These are phyloP conservation scores for Ophiostoma sp. DNA, from an alignment of 2,329 filamentous ascomycete species.

Conservation along the genomic window DNA sequence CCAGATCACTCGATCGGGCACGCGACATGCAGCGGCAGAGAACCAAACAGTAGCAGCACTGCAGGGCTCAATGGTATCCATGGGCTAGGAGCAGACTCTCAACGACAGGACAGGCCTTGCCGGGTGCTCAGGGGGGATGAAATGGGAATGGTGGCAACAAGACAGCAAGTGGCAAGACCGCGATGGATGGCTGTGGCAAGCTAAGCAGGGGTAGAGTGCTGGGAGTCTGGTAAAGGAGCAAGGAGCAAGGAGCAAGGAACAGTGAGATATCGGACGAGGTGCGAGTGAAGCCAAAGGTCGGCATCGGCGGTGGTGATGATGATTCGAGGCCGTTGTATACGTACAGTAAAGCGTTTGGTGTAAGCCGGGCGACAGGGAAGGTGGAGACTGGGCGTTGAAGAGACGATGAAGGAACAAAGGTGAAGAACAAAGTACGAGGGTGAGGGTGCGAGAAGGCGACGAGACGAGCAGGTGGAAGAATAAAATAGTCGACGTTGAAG, in stretches of 20 bases:
- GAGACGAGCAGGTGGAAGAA: not conserved
- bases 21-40: not conserved
- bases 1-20: slow-evolving; percentile 7
- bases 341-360: not conserved
- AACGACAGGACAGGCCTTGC: not conserved
- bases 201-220: slow-evolving; percentile 2
- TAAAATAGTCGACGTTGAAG: slow-evolving; percentile 6
- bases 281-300: not conserved
- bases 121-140: not conserved
- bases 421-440: not conserved
- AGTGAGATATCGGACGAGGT: not conserved
- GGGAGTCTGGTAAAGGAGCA: not conserved
- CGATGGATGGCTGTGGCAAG: not conserved
- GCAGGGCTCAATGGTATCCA: not conserved
- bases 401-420: not conserved
- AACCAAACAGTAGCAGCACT: not conserved
- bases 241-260: not conserved
- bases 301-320: not conserved
- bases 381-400: not conserved
- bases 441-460: not conserved
- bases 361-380: not conserved
- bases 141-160: not conserved
- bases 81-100: not conserved
- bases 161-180: not conserved
- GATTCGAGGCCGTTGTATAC: slow-evolving; percentile 7